Conservation (phyloP, 805 yeast species). For the Suhomyces vadensis region DNA sequence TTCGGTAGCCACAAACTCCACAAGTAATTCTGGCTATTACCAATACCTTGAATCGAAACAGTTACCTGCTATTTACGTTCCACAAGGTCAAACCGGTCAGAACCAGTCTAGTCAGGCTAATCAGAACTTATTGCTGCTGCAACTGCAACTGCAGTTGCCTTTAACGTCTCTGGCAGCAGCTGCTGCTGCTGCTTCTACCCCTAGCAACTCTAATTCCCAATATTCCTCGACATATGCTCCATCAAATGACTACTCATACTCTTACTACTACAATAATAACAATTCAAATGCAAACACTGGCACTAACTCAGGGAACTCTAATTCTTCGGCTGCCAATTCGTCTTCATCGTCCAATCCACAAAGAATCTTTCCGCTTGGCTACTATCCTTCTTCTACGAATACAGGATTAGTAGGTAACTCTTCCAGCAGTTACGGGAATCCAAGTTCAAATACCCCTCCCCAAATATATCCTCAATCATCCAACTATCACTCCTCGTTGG, state of each 20-base stretch:
- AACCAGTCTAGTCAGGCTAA: neutral
- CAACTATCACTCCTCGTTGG: slow-evolving; percentile 1
- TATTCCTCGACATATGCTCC: slow-evolving; percentile 8
- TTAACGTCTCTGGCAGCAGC: neutral
- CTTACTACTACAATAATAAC: slow-evolving; percentile 10
- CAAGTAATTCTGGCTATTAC: slow-evolving; percentile 5
- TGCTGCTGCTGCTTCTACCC: slow-evolving; percentile 3
- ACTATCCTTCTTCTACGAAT: slow-evolving; percentile 1
- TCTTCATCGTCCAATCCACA: slow-evolving; percentile 5
- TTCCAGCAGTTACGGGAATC: neutral
- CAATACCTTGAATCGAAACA: slow-evolving; percentile 10
- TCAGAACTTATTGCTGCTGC: slow-evolving; percentile 2
- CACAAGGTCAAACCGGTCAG: neutral
- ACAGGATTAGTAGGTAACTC: neutral
- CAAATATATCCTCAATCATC: slow-evolving; percentile 4
- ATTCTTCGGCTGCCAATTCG: slow-evolving; percentile 1
- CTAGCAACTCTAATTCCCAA: neutral
- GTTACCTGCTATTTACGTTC: slow-evolving; percentile 11
- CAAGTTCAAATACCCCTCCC: neutral
- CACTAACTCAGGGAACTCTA: neutral
- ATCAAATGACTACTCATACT: slow-evolving; percentile 11
- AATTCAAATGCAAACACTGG: neutral
- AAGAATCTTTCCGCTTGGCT: slow-evolving; percentile 5
- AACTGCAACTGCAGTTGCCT: neutral
- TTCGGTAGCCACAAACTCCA: neutral